phyloP scores from a whole-genome alignment of 768 basidiomycete species.

The Clathrus columnatus region DNA sequence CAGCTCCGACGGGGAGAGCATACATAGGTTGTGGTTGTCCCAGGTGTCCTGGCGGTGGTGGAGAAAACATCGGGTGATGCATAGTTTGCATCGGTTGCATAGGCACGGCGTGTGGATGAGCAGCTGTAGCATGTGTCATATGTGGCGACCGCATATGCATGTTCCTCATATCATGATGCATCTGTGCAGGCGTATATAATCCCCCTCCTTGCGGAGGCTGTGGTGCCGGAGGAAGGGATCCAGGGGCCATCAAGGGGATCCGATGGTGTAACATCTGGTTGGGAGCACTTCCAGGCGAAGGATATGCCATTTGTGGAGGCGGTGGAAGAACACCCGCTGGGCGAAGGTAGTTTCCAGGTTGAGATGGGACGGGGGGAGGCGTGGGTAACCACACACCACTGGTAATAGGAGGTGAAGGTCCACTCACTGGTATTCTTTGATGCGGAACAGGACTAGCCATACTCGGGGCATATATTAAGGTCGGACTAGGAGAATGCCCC shows the following conservation, averaged over 20 bases:
- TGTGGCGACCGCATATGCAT: slow-evolving; percentile 1
- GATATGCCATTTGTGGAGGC: slow-evolving; percentile 58
- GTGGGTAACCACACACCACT: slow-evolving; percentile 61
- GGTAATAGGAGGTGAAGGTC: slow-evolving; percentile 50
- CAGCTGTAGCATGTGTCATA: background rate
- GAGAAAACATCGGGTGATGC: slow-evolving; percentile 27
- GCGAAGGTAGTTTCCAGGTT: slow-evolving; percentile 7
- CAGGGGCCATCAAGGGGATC: slow-evolving; percentile 64
- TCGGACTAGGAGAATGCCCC: slow-evolving; percentile 60
- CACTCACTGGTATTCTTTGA: slow-evolving; percentile 44
- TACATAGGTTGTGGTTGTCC: slow-evolving; percentile 18
- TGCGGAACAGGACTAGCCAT: slow-evolving; percentile 53
- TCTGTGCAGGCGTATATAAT: slow-evolving; percentile 1
- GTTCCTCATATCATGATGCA: slow-evolving; percentile 5
- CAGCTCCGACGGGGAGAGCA: slow-evolving; percentile 20
- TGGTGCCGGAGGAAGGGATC: slow-evolving; percentile 45
- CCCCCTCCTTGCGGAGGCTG: slow-evolving; percentile 55
- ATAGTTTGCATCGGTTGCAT: slow-evolving; percentile 37
- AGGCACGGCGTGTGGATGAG: background rate
- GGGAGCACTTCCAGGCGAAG: slow-evolving; percentile 36
- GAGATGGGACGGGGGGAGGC: slow-evolving; percentile 32
- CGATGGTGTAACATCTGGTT: slow-evolving; percentile 37
- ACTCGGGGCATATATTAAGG: slow-evolving; percentile 49
- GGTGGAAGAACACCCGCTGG: slow-evolving; percentile 53
- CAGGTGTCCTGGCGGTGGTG: slow-evolving; percentile 18